These are phyloP conservation scores for Cryptococcus sp. DNA, from an alignment of 1,284 basidiomycete species.

Conservation along the genomic window DNA sequence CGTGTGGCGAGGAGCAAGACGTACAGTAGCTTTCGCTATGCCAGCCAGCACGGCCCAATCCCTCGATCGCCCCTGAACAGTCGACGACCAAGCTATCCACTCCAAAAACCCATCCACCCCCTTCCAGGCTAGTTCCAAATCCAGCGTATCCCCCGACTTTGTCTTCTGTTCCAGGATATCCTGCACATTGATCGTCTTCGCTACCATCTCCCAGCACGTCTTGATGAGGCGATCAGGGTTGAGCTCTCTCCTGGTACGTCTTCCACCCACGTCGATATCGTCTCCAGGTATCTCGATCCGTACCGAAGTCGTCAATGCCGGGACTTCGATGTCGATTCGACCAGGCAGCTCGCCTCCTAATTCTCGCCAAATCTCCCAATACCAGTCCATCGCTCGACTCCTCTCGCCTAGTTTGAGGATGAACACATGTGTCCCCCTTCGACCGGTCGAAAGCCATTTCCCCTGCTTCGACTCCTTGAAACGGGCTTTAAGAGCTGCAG, in stretches of 20 bases:
- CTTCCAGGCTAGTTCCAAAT: slow-evolving; percentile 41
- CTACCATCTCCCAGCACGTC: slow-evolving; percentile 28
- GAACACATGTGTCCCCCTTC: slow-evolving; percentile 34
- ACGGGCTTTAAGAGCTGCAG: slow-evolving; percentile 13
- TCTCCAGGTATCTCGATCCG: slow-evolving; percentile 32
- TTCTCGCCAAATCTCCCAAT: slow-evolving; percentile 43
- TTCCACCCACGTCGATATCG: slow-evolving; percentile 20
- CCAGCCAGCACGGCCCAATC: slow-evolving; percentile 42
- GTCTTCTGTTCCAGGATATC: slow-evolving; percentile 21
- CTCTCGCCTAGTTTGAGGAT: slow-evolving; percentile 38
- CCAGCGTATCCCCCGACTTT: slow-evolving; percentile 7
- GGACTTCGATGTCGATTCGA: slow-evolving; percentile 34
- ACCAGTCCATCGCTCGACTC: slow-evolving; percentile 44
- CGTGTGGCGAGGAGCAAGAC: neutral
- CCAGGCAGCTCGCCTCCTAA: slow-evolving; percentile 34
- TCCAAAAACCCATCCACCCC: slow-evolving; percentile 32
- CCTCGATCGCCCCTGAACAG: slow-evolving; percentile 28
- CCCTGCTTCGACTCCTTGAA: slow-evolving; percentile 34
- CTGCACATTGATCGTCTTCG: slow-evolving; percentile 20
- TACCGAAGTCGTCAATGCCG: slow-evolving; percentile 29
- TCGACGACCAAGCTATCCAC: slow-evolving; percentile 38
- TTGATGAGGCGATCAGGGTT: slow-evolving; percentile 22
- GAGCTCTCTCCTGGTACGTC: slow-evolving; percentile 12
- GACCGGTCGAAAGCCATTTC: slow-evolving; percentile 23
- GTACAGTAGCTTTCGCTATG: slow-evolving; percentile 25